Base-by-base conservation (phyloP, 1,284 basidiomycete species). In the Cutaneotrichosporon arboriforme region DNA sequence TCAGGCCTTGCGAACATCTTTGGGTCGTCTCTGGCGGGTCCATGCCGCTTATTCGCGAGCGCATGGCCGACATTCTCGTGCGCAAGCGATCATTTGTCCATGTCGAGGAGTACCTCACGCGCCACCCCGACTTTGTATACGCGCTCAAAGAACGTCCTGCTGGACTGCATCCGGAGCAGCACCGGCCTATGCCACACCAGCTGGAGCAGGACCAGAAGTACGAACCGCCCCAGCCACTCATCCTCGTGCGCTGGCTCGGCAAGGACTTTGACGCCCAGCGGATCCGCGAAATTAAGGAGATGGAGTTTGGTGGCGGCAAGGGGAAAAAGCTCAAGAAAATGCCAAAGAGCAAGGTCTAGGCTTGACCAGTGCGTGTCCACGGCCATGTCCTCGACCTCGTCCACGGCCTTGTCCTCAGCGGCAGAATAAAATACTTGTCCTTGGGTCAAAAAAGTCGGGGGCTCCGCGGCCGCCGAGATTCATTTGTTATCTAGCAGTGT, bases 381-480 rank as follows among this genome's bases (percentile, higher is more conserved):
- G 8, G 20, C 10, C 21, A 75, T 58, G 20, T 76, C 52, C 7
- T 90, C 90, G 65, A 93, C 92, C 0, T 90, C 90, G 47, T 93
- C 83, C 2, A 87, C 83, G 0, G 86, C 74, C 0, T 89, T 87
- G 21, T 77, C 73, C 60, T 83, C 86, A 35, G 87, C 81, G 77
- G 85, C 92, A 7, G 90, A 86, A 0, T 87, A 84, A 75, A 91
- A 94, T 0, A 90, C 88, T n/a, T n/a, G n/a, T n/a, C n/a, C n/a
- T n/a, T n/a, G n/a, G n/a, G n/a, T n/a, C n/a, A n/a, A n/a, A n/a
- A n/a, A n/a, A n/a, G n/a, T n/a, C n/a, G n/a, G n/a, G n/a, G n/a
- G n/a, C n/a, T n/a, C n/a, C n/a, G n/a, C n/a, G n/a, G n/a, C n/a
- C n/a, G n/a, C n/a, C n/a, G n/a, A n/a, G n/a, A n/a, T n/a, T n/a